These are phyloP conservation scores for Sporothrix dimorphospora DNA, from an alignment of 2,329 filamentous ascomycete genomes.

Conservation along the genomic window DNA sequence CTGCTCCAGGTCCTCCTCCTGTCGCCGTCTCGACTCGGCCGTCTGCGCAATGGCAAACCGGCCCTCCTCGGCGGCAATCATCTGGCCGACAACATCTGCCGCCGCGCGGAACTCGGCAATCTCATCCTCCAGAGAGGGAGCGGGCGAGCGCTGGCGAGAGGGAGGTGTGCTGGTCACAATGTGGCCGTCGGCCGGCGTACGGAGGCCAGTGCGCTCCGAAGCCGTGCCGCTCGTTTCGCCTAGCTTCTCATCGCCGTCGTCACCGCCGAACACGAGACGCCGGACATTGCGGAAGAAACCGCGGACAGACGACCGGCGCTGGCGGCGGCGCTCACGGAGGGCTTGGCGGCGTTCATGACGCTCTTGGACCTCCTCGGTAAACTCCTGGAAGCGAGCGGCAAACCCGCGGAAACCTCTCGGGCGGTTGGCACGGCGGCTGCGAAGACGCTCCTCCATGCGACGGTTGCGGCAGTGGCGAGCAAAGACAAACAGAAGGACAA, in stretches of 20 bases:
- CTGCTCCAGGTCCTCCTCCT: slow-evolving; percentile 28
- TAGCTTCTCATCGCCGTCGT: slow-evolving; percentile 44
- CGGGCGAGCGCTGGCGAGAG: slow-evolving; percentile 33
- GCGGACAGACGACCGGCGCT: slow-evolving; percentile 37
- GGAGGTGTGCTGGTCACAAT: slow-evolving; percentile 24
- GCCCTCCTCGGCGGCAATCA: slow-evolving; percentile 51
- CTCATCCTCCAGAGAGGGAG: slow-evolving; percentile 52
- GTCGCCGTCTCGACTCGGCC: slow-evolving; percentile 33
- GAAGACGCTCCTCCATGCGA: slow-evolving; percentile 29
- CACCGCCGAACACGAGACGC: slow-evolving; percentile 32
- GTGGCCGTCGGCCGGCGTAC: slow-evolving; percentile 1
- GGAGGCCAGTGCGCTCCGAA: not conserved
- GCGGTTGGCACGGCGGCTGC: slow-evolving; percentile 24
- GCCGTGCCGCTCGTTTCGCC: not conserved
- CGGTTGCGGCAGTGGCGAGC: slow-evolving; percentile 38
- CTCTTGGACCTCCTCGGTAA: slow-evolving; percentile 31
- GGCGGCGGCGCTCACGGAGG: slow-evolving; percentile 37
- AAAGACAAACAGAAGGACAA: slow-evolving; percentile 37
- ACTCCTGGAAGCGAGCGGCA: slow-evolving; percentile 20
- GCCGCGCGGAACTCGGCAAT: slow-evolving; percentile 53
- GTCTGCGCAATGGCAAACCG: slow-evolving; percentile 30
- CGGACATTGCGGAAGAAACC: slow-evolving; percentile 38
- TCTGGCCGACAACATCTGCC: slow-evolving; percentile 50
- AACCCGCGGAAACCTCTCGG: slow-evolving; percentile 13
- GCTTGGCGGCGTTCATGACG: slow-evolving; percentile 36